Base-by-base conservation (phyloP, 2,329 filamentous ascomycete species). In the Fusarium papillatum region DNA sequence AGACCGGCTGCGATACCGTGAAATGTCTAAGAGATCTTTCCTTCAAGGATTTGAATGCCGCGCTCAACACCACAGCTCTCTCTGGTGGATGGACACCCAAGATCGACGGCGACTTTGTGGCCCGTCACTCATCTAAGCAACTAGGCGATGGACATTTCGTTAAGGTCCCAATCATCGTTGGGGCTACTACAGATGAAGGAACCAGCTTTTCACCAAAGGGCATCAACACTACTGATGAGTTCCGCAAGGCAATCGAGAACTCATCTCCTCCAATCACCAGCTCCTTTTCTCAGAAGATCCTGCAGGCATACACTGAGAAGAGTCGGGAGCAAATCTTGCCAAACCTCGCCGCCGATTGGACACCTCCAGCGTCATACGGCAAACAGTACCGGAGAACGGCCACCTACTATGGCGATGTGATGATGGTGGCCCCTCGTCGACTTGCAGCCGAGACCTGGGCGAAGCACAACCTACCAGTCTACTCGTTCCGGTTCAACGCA, bases 381-480 rank as follows among this genome's bases (percentile, higher is more conserved):
- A 31, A 39, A 10, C 71, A 73, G 24, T 73, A 66, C 16, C 62
- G 69, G 16, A 61, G 71, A 8, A 61, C 70, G 7, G 71, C 71
- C 9, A 73, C 71, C 0, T 73, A 73, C 57, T 71, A 71, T 38
- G 71, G 71, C 1, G 71, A 73, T 14, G 17, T 61, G 24, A 72
- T 64, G 34, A 71, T 73, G 69, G 62, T 73, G 1, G 71, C 62
- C 26, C 24, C 65, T 2, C 69, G 71, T 26, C 70, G 69, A 14
- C 38, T 73, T 29, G 55, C 71, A 39, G 71, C 69, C 2, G 62
- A 73, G 41, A 41, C 59, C 4, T 73, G 71, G 71, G 65, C 71
- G 9, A 60, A 41, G 3, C 78, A 91, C 5, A 36, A 62, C 7
- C 29, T 72, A 9, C 69, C 71, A 10, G 64, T 68, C 6, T 73